These are phyloP conservation scores for Metschnikowia henanensis DNA, from an alignment of 805 yeast genomes.

Conservation along the genomic window DNA sequence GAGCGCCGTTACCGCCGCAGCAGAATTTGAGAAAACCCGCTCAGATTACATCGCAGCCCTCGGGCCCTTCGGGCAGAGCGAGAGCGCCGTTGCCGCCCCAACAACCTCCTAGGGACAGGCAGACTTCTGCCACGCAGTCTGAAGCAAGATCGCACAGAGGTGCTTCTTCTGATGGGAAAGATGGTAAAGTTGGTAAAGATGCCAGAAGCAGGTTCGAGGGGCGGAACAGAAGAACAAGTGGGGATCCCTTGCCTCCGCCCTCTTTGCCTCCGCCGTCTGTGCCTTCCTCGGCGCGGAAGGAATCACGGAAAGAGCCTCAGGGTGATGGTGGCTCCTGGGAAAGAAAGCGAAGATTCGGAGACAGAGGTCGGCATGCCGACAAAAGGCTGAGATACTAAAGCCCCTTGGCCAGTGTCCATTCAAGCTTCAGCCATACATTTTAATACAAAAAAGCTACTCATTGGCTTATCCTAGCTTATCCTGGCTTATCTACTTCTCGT, in stretches of 20 bases:
- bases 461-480: too few species aligned
- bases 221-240: conserved; percentile 5
- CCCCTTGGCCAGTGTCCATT: too few species aligned
- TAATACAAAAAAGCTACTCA: too few species aligned
- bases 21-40: not conserved
- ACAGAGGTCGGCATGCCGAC: conserved; percentile 26
- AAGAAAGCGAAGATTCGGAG: conserved; percentile 27
- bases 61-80: not conserved
- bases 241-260: conserved; percentile 20
- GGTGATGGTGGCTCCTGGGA: conserved; percentile 1
- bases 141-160: conserved; percentile 11
- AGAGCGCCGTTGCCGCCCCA: conserved; percentile 29
- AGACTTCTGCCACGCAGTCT: not conserved
- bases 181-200: too few species aligned
- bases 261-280: conserved; percentile 18
- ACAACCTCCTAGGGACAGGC: conserved; percentile 11
- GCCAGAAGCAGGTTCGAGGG: conserved; percentile 6
- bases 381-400: conserved; percentile 31
- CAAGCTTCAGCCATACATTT: too few species aligned
- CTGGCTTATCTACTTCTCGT: too few species aligned
- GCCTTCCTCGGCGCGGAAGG: too few species aligned
- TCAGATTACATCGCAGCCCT: not conserved
- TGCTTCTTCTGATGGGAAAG: conserved; percentile 17
- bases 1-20: not conserved
- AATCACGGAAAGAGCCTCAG: conserved; percentile 5